Evolutionary conservation across 805 yeast genomes (phyloP), one percentile per base, ranked within the genome.

Genomic region (Tetrapisispora iriomotensis): DNA sequence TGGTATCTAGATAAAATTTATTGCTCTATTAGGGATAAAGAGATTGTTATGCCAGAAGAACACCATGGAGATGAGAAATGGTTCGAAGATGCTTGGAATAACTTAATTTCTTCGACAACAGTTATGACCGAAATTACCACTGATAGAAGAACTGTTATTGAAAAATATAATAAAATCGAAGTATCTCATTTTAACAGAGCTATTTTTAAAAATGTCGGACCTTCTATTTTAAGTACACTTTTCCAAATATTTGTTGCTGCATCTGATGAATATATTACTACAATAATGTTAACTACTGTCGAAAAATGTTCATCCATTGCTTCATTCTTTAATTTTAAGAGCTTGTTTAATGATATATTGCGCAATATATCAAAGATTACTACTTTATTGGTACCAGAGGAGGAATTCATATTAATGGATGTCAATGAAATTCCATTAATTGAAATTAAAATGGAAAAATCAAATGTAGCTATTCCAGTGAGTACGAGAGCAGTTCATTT

Each of bases 41-140:
- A 90, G 58, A 90, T 90, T 45, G 85, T 90, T 34, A 83, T 92
- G 87, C 96, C 97, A 0, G 96, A 90, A 50, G 97, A 90, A 53
- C 96, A 88, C 50, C 92, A 85, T 55, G 90, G 88, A 8, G 82
- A 87, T 9, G 82, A 85, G 23, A 85, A 82, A 54, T 81, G 94
- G 77, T 88, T 87, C 59, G 96, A 87, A 53, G 87, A 82, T 52
- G 64, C 72, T n/a, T 82, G 92, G 92, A 78, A 78, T 47, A 77
- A 79, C 42, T 58, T 81, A 45, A 72, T 82, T 27, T 60, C 60
- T 19, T 54, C 60, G 1, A 59, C 64, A 27, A 54, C 60, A 6
- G 62, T 63, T 0, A 27, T 56, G 9, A 55, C 58, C 4, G 44
- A 58, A 34, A 44, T 53, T 14, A 43, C 49, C 8, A 36, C 42